Percentiles rank a stretch among this genome's conserved stretches.
Conservation (phyloP, 352 stramenopile species). For the Globisporangium emineosum region DNA sequence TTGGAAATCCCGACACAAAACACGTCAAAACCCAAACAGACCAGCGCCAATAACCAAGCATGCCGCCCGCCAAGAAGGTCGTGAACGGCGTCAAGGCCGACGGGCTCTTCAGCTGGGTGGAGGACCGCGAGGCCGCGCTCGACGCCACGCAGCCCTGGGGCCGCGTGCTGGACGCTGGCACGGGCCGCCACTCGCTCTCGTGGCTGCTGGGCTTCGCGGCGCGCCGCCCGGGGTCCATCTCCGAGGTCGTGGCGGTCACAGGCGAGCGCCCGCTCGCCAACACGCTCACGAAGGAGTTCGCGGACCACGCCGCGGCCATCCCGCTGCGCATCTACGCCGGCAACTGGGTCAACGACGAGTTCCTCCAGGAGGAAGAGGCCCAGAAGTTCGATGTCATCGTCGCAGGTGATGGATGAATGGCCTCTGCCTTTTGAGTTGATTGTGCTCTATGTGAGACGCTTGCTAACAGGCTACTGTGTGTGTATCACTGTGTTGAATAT, state of each 20-base stretch:
- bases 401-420: conserved; percentile 27
- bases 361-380: conserved; percentile 56
- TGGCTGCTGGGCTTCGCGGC: conserved; percentile 69
- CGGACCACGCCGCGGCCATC: conserved; percentile 27
- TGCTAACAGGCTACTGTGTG: not conserved
- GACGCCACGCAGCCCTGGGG: conserved; percentile 35
- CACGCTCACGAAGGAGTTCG: conserved; percentile 38
- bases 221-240: conserved; percentile 23
- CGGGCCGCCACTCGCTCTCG: conserved; percentile 84
- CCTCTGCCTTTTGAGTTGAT: not conserved
- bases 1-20: not conserved
- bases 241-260: conserved; percentile 65
- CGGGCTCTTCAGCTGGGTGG: conserved; percentile 71
- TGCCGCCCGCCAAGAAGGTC: conserved; percentile 20
- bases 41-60: not conserved
- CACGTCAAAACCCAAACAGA: not conserved
- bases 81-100: conserved; percentile 42
- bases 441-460: not conserved
- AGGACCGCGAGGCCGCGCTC: conserved; percentile 44
- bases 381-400: conserved; percentile 76
- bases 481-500: not conserved
- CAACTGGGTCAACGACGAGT: conserved; percentile 69
- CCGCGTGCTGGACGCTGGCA: conserved; percentile 87
- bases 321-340: conserved; percentile 48
- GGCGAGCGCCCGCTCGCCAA: conserved; percentile 57